Conservation (phyloP, 2,329 filamentous ascomycete genomes). For the Acarospora socialis region DNA sequence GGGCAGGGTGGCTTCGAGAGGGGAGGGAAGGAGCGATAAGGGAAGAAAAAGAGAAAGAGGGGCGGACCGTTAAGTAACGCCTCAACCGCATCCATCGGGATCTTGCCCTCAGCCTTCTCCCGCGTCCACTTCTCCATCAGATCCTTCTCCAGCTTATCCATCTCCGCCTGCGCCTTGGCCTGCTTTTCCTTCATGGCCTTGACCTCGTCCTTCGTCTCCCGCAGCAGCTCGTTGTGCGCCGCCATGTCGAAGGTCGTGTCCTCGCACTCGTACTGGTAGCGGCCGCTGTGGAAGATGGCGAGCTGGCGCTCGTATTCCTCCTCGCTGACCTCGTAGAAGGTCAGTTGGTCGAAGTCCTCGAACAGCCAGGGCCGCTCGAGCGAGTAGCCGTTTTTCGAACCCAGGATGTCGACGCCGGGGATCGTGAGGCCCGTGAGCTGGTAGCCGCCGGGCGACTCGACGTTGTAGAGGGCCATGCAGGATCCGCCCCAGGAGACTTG, state of each 20-base stretch:
- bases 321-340: conserved; percentile 40
- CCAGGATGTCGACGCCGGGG: conserved; percentile 39
- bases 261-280: conserved; percentile 38
- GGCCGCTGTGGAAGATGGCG: conserved; percentile 34
- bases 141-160: conserved; percentile 24
- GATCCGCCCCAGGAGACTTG: conserved; percentile 42
- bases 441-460: conserved; percentile 43
- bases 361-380: conserved; percentile 38
- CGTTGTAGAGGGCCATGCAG: conserved; percentile 41
- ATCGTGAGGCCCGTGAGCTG: conserved; percentile 40
- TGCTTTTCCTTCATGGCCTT: conserved; percentile 31
- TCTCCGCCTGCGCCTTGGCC: conserved; percentile 32
- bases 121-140: conserved; percentile 24
- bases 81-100: conserved; percentile 36
- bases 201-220: conserved; percentile 34
- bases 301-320: conserved; percentile 36
- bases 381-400: conserved; percentile 36
- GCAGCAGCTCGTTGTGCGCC: conserved; percentile 37
- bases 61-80: conserved; percentile 31
- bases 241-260: conserved; percentile 40
- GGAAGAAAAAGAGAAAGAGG: not conserved
- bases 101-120: conserved; percentile 34
- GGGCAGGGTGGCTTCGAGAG: too few relatives aligned
- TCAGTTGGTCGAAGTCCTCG: conserved; percentile 42
- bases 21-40: not conserved